These are phyloP conservation scores for Discostella pseudostelligera DNA, from an alignment of 108 stramenopile species.

Conservation along the genomic window DNA sequence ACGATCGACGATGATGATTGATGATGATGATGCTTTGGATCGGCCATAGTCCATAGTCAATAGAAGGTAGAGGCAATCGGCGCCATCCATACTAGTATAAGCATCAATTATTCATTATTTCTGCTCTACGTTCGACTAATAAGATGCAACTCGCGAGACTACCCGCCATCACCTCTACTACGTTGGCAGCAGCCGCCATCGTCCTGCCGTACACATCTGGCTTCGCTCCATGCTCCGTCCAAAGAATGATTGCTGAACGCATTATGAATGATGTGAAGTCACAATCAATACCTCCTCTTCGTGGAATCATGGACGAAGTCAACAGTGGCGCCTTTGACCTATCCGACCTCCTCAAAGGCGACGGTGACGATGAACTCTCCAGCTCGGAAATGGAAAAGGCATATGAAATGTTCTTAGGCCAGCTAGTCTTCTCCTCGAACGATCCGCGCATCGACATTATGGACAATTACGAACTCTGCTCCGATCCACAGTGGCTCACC, in stretches of 20 bases:
- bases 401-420: slow-evolving; percentile 84
- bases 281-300: slow-evolving; percentile 18
- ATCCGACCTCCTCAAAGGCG: slow-evolving; percentile 37
- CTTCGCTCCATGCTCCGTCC: background rate
- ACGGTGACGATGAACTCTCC: slow-evolving; percentile 37
- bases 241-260: background rate
- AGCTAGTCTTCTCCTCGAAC: slow-evolving; percentile 87
- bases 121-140: too few relatives aligned
- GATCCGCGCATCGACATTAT: slow-evolving; percentile 87
- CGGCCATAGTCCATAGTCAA: too few relatives aligned
- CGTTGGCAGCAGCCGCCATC: slow-evolving; percentile 2
- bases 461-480: slow-evolving; percentile 70
- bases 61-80: too few relatives aligned
- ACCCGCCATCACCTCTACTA: slow-evolving; percentile 9
- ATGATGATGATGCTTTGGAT: too few relatives aligned
- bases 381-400: slow-evolving; percentile 59
- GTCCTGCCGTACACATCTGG: slow-evolving; percentile 3
- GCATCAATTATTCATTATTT: too few relatives aligned
- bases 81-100: too few relatives aligned
- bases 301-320: slow-evolving; percentile 83
- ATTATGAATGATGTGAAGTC: background rate
- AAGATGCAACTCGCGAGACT: slow-evolving; percentile 32
- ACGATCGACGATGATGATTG: too few relatives aligned
- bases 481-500: slow-evolving; percentile 56
- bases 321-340: slow-evolving; percentile 74